These are phyloP conservation scores for Vararia minispora DNA, from an alignment of 768 basidiomycete species.

Conservation along the genomic window DNA sequence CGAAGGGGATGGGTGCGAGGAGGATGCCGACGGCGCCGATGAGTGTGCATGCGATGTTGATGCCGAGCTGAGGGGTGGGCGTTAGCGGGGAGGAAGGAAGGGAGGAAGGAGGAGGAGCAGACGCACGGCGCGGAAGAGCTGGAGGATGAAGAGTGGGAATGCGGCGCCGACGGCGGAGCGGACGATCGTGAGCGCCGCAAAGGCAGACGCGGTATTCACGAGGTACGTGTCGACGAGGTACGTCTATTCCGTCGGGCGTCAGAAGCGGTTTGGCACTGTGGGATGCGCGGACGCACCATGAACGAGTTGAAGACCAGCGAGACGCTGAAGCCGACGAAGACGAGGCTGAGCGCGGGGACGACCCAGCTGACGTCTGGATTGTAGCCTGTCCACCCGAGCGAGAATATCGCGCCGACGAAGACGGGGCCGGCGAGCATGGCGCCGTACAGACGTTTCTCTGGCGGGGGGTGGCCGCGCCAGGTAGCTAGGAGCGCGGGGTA, in stretches of 20 bases:
- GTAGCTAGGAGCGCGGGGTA: constrained; percentile 13
- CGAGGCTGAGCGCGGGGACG: constrained; percentile 11
- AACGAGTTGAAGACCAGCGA: constrained; percentile 11
- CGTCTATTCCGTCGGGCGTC: not conserved
- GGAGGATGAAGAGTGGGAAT: constrained; percentile 20
- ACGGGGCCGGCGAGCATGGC: constrained; percentile 14
- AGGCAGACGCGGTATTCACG: constrained; percentile 10
- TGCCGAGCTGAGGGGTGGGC: constrained; percentile 1
- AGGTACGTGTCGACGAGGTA: constrained; percentile 13
- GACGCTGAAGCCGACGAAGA: constrained; percentile 9
- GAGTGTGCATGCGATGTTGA: constrained; percentile 14
- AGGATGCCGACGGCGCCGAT: constrained; percentile 14
- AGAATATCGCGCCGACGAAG: constrained; percentile 15
- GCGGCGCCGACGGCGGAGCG: constrained; percentile 13
- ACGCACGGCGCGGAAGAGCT: constrained; percentile 14
- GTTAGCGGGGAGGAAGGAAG: not conserved
- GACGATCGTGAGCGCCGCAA: constrained; percentile 15
- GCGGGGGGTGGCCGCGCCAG: constrained; percentile 19
- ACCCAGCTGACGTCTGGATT: constrained; percentile 11
- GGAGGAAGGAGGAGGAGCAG: not conserved
- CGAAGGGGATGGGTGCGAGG: constrained; percentile 7
- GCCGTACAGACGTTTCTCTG: constrained; percentile 16
- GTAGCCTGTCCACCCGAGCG: constrained; percentile 18
- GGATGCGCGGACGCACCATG: constrained; percentile 6
- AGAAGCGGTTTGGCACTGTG: not conserved